A percentile compares a stretch with the other conserved stretches of the same genome.
These are phyloP conservation scores for Miscanthus lutarioriparius DNA, from an alignment of 176 grass and related monocot species.

Conservation along the genomic window DNA sequence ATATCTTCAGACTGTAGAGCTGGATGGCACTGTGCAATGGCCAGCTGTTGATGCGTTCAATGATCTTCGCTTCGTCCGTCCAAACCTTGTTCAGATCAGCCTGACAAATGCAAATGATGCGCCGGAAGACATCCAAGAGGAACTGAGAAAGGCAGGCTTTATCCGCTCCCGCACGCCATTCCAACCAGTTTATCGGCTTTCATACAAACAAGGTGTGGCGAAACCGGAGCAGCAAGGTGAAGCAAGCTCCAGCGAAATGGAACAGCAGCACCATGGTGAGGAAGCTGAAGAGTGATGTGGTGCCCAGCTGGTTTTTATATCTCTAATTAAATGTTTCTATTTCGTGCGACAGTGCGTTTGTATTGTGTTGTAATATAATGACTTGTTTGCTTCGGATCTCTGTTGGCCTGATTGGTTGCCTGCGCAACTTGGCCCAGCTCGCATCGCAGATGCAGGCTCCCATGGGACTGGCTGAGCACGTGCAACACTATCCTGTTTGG, in stretches of 20 bases:
- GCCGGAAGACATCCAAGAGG: background rate
- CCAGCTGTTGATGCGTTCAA: background rate
- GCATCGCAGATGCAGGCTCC: too few species aligned
- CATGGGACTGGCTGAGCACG: too few species aligned
- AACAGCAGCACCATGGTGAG: background rate
- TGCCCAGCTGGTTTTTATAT: background rate
- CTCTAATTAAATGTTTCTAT: background rate
- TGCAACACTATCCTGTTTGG: too few species aligned
- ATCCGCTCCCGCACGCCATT: background rate
- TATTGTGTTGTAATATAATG: background rate
- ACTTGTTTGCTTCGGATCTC: background rate
- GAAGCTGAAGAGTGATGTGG: background rate
- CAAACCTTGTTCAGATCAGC: background rate
- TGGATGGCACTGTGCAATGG: background rate
- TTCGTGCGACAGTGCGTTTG: background rate
- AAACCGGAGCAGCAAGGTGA: background rate
- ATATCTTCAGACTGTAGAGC: background rate
- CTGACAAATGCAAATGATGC: background rate
- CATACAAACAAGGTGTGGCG: background rate
- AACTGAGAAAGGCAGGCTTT: background rate
- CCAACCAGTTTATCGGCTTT: background rate
- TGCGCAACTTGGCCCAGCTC: too few species aligned
- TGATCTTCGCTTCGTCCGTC: background rate
- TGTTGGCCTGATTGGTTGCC: too few species aligned
- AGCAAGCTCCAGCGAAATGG: background rate